Evolutionary conservation across 1,284 basidiomycete genomes (phyloP).

Genomic region (Cryptococcus amylolentus): DNA sequence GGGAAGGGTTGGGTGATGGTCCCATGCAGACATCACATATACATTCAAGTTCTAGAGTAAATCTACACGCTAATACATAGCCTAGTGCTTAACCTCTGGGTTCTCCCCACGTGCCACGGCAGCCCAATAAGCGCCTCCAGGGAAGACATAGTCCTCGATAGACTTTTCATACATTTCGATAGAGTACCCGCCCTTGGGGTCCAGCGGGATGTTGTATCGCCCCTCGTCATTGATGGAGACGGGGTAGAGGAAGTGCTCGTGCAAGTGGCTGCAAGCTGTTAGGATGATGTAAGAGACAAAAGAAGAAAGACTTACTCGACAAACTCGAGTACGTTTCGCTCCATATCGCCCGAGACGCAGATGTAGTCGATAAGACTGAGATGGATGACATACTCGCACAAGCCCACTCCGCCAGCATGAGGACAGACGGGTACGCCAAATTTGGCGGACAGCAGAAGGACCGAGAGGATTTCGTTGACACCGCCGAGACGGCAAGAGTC

Average conservation of each 20-base stretch:
- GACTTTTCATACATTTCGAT: conserved; percentile 52
- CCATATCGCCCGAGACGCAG: conserved; percentile 82
- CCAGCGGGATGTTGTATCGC: conserved; percentile 65
- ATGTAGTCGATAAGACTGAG: conserved; percentile 81
- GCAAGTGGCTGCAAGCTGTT: conserved; percentile 59
- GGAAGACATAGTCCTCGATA: conserved; percentile 50
- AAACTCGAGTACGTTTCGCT: conserved; percentile 80
- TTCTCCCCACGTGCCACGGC: conserved; percentile 38
- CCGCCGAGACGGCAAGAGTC: conserved; percentile 90
- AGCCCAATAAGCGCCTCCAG: conserved; percentile 52
- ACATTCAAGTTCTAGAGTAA: too few relatives aligned
- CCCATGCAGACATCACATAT: too few relatives aligned
- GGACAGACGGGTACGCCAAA: conserved; percentile 80
- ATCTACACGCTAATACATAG: background rate
- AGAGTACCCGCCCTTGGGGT: conserved; percentile 51
- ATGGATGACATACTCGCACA: conserved; percentile 77
- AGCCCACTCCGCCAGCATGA: conserved; percentile 90
- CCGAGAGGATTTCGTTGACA: conserved; percentile 86
- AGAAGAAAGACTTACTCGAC: conserved; percentile 40
- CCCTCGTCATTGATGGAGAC: conserved; percentile 82
- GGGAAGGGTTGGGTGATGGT: too few relatives aligned
- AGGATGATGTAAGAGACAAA: background rate
- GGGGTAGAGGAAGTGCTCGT: conserved; percentile 87
- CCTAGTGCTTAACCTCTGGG: conserved; percentile 19
- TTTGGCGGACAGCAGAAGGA: conserved; percentile 93